Base-by-base conservation (phyloP, 495 filamentous ascomycete species). In the Xylaria cubensis region DNA sequence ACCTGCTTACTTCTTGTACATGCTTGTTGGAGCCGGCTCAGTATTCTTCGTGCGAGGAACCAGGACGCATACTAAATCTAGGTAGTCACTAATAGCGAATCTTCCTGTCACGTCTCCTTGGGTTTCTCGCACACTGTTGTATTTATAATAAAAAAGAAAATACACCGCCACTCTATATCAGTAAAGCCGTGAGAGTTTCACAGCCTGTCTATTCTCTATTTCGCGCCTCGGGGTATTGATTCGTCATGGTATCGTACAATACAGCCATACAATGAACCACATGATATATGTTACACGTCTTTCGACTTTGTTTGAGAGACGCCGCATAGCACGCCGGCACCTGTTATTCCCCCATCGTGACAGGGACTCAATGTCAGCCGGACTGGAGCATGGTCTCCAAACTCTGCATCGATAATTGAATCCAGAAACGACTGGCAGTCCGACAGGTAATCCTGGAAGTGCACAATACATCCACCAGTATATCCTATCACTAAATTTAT, bases 381-480 rank as follows among this genome's bases (percentile, higher is more conserved):
- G 67, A 91, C 88, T 5, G 86, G 87, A 26, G 82, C 80, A 48
- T 87, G 81, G 21, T 84, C 80, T 0, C 84, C 84, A 48, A 88
- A 88, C 58, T 89, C 89, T 34, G 84, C 80, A 73, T 85, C 83
- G 61, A 93, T 84, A 3, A 94, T 86, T 9, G 85, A 83, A 76
- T 94, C 89, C 44, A 94, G 85, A 75, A 89, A 90, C 64, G 79
- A 75, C 77, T 93, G 91, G 71, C 91, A 92, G 74, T 90, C 90
- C 41, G 86, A 82, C 59, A 92, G 85, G 77, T 93, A 94, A 70
- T 90, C 82, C 21, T 92, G 92, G 74, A 94, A 94, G 74, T 92
- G 87, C 41, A 90, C 88, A 63, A 94, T 94, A 72, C 92, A 93
- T 24, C 92, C 92, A 9, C 92, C 92, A 0, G 92, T 93, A 73